Evolutionary conservation across 1,284 basidiomycete genomes (phyloP).

Genomic region (Ganoderma sinense): DNA sequence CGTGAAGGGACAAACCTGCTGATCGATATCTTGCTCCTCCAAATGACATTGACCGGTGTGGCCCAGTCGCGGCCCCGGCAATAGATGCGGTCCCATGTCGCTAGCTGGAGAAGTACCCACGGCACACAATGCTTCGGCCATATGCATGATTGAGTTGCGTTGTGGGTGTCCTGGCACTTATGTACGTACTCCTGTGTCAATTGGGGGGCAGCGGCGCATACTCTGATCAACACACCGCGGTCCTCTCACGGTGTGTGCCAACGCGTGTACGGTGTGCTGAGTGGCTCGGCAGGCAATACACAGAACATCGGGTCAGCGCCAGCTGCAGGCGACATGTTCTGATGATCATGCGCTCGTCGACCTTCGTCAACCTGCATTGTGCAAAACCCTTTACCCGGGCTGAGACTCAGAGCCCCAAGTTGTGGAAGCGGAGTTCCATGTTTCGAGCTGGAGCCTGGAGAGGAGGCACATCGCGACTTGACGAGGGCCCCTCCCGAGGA

Average conservation of each 20-base stretch:
- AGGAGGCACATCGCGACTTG: background rate
- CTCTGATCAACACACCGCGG: background rate
- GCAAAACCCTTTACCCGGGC: background rate
- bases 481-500: background rate
- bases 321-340: conserved; percentile 4
- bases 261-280: too few relatives aligned
- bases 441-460: background rate
- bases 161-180: background rate
- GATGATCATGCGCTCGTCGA: conserved; percentile 9
- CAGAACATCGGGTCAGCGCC: too few relatives aligned
- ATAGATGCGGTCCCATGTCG: background rate
- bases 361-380: background rate
- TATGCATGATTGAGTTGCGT: conserved; percentile 8
- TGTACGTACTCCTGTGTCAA: background rate
- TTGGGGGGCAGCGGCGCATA: conserved; percentile 10
- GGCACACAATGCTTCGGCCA: conserved; percentile 12
- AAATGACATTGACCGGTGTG: conserved; percentile 6
- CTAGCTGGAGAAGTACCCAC: conserved; percentile 6
- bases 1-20: background rate
- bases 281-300: too few relatives aligned
- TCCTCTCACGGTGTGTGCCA: background rate
- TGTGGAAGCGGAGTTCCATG: conserved; percentile 14
- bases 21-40: conserved; percentile 21
- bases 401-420: conserved; percentile 15
- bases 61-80: background rate